A percentile compares a stretch with the other conserved stretches of the same genome.
Conservation (phyloP, 139 green algal genomes). For the Yamagishiella unicocca region DNA sequence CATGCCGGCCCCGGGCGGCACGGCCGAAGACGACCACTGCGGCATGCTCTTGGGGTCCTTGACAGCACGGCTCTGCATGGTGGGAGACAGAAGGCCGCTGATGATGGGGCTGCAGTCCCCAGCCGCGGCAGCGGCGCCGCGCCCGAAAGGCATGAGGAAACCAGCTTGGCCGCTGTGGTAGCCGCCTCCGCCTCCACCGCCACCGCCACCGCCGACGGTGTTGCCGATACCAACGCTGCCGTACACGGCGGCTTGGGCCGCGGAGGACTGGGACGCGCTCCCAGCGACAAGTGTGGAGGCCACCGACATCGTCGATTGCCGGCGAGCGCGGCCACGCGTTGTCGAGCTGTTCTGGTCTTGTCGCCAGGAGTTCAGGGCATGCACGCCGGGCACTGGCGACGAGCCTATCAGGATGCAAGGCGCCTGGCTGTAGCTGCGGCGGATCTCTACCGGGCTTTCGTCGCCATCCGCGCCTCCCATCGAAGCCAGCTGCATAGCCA, state of each 20-base stretch:
- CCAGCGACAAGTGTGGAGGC: neutral
- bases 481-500: no score
- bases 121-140: no score
- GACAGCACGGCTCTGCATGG: no score
- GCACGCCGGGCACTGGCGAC: neutral
- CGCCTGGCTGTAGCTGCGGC: conserved; percentile 1
- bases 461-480: no score
- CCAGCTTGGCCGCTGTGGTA: neutral
- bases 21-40: no score
- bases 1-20: no score
- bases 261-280: neutral
- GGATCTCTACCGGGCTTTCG: no score
- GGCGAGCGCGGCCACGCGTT: no score
- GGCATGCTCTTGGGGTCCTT: no score
- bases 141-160: no score
- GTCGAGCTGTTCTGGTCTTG: no score
- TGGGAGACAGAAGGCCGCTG: neutral
- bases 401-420: no score
- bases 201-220: neutral
- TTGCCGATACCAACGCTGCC: neutral
- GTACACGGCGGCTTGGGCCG: neutral
- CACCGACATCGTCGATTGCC: neutral
- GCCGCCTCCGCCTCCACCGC: neutral
- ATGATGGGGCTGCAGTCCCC: neutral
- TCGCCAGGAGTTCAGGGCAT: neutral